Evolutionary conservation across 331 rosid species (phyloP).

Genomic region (Malus hybrid): DNA sequence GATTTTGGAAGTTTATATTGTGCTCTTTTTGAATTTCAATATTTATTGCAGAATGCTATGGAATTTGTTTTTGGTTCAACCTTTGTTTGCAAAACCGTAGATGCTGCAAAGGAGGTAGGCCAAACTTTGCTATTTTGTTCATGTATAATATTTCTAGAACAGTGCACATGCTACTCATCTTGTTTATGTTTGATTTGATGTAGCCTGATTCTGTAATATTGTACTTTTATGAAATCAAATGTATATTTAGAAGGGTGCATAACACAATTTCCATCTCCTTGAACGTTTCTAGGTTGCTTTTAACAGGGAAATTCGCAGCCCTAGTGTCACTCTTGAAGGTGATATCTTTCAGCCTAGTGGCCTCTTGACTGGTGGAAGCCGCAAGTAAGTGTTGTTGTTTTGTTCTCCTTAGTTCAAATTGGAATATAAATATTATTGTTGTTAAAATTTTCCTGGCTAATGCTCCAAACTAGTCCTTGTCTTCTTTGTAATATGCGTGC

Average conservation of each 20-base stretch:
- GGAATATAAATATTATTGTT: background rate
- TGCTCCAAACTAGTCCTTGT: background rate
- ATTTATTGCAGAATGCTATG: constrained; percentile 70
- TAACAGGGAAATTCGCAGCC: constrained; percentile 54
- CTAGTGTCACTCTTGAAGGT: constrained; percentile 98
- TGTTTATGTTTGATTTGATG: background rate
- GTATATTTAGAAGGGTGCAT: background rate
- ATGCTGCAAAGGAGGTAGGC: constrained; percentile 92
- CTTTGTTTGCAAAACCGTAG: constrained; percentile 75
- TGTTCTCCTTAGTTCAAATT: constrained; percentile 6
- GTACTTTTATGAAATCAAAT: background rate
- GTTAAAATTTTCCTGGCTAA: background rate
- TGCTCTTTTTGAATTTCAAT: background rate
- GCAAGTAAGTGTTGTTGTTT: constrained; percentile 53
- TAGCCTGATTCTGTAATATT: background rate
- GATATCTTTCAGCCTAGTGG: constrained; percentile 97
- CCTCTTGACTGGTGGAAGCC: constrained; percentile 96
- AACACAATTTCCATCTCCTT: constrained; percentile 4
- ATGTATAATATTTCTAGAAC: constrained; percentile 2
- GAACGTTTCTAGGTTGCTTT: constrained; percentile 69
- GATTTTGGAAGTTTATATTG: background rate
- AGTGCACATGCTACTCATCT: constrained; percentile 1
- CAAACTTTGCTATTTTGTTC: constrained; percentile 5
- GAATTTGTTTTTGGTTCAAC: constrained; percentile 94
- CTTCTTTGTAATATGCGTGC: background rate